Conservation (phyloP, 768 basidiomycete species). For the Leccinum sublutescens region DNA sequence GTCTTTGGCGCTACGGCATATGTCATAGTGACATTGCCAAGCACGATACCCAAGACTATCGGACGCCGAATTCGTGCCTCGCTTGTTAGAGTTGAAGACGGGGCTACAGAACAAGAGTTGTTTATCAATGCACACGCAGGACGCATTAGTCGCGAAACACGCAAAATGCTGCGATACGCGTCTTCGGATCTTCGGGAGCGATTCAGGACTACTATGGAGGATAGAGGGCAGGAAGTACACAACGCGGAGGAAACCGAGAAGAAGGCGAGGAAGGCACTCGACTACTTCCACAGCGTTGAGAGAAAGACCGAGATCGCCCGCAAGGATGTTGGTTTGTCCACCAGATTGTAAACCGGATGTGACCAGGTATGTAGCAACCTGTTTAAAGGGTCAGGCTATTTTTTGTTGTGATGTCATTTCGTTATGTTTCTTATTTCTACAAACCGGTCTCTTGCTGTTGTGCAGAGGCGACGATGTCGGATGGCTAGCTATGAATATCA, state of each 20-base stretch:
- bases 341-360: constrained; percentile 4
- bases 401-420: constrained; percentile 10
- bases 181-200: constrained; percentile 87
- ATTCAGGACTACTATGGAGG: constrained; percentile 80
- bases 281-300: constrained; percentile 60
- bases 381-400: background rate
- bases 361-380: background rate
- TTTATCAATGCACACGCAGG: constrained; percentile 68
- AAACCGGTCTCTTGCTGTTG: constrained; percentile 4
- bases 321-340: constrained; percentile 22
- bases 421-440: constrained; percentile 13
- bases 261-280: constrained; percentile 65
- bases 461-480: constrained; percentile 5
- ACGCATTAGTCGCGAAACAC: constrained; percentile 78
- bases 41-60: constrained; percentile 83
- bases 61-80: constrained; percentile 78
- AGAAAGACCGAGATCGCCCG: constrained; percentile 45
- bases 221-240: constrained; percentile 71
- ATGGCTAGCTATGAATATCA: background rate
- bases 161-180: constrained; percentile 89
- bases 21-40: constrained; percentile 83
- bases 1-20: constrained; percentile 75
- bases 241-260: constrained; percentile 73
- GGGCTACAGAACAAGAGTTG: constrained; percentile 47
- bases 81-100: constrained; percentile 48